Percentiles rank a stretch among this genome's conserved stretches.
These are phyloP conservation scores for Xylariales sp. DNA, from an alignment of 2,329 filamentous ascomycete species.

Conservation along the genomic window DNA sequence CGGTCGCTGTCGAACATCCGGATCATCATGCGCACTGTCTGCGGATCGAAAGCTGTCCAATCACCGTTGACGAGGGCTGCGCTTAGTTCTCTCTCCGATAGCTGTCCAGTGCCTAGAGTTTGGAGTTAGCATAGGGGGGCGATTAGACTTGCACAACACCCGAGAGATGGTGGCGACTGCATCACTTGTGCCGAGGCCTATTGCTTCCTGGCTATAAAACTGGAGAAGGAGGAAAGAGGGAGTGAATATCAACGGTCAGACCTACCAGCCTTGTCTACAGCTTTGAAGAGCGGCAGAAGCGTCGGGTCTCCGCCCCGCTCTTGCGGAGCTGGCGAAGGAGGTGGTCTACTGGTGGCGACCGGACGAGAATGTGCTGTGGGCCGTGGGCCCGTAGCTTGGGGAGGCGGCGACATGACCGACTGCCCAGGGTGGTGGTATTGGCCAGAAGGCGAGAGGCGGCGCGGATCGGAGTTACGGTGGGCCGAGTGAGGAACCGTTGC, in stretches of 20 bases:
- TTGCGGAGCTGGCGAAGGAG: slow-evolving; percentile 58
- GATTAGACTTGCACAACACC: no score
- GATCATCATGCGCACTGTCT: slow-evolving; percentile 98
- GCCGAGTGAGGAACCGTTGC: slow-evolving; percentile 10
- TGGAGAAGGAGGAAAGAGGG: no score
- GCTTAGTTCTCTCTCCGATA: slow-evolving; percentile 82
- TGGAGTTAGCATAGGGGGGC: not conserved
- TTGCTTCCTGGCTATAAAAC: no score
- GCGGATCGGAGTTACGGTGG: slow-evolving; percentile 10
- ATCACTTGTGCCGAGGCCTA: no score
- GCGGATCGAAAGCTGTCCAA: slow-evolving; percentile 87
- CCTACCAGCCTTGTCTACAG: slow-evolving; percentile 80
- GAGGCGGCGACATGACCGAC: slow-evolving; percentile 45
- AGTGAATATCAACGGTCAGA: not conserved
- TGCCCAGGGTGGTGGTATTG: slow-evolving; percentile 16
- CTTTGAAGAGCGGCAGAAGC: slow-evolving; percentile 80
- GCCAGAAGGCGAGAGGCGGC: slow-evolving; percentile 7
- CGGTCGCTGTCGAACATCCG: slow-evolving; percentile 97
- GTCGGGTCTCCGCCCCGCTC: slow-evolving; percentile 62
- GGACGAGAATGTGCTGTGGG: slow-evolving; percentile 44
- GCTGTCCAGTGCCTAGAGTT: slow-evolving; percentile 63
- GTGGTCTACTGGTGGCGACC: slow-evolving; percentile 55
- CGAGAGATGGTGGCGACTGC: no score
- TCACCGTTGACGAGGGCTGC: slow-evolving; percentile 94
- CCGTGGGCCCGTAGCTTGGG: slow-evolving; percentile 36